phyloP scores from a whole-genome alignment of 345 rosid species.

The Dipteronia sinensis region DNA sequence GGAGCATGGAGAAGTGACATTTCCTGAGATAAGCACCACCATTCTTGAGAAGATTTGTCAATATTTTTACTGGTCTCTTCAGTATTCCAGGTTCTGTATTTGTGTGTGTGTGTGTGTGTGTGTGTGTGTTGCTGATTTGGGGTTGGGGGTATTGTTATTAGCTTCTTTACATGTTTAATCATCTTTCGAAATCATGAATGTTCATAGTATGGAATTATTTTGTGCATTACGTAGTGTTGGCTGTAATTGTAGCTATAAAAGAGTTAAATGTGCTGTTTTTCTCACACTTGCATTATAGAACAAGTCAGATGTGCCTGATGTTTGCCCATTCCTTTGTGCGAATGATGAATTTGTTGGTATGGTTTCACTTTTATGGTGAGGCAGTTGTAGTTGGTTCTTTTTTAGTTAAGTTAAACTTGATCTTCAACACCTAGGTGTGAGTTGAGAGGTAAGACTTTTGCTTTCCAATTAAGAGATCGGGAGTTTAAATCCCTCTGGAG shows the following conservation, averaged over 20 bases:
- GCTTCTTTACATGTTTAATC: background rate
- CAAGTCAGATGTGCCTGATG: background rate
- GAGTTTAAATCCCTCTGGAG: background rate
- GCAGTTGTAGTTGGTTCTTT: background rate
- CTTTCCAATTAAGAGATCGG: background rate
- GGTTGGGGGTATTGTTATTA: background rate
- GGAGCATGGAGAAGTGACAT: constrained; percentile 46
- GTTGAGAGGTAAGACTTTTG: background rate
- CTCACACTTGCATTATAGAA: background rate
- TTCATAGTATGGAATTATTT: background rate
- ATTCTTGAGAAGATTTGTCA: constrained; percentile 52
- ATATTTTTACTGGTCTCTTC: constrained; percentile 53
- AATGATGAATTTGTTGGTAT: background rate
- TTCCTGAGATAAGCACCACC: constrained; percentile 47
- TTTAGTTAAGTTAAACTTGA: background rate
- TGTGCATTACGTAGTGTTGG: background rate
- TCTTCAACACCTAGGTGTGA: background rate
- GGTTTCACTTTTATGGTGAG: background rate
- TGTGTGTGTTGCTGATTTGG: background rate
- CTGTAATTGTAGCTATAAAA: background rate
- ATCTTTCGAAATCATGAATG: background rate
- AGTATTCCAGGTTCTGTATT: constrained; percentile 41
- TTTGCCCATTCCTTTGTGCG: background rate
- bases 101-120: background rate
- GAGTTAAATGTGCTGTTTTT: background rate